A percentile compares a stretch with the other conserved stretches of the same genome.
Conservation (phyloP, 2,329 filamentous ascomycete genomes). For the Aureobasidium zeae region DNA sequence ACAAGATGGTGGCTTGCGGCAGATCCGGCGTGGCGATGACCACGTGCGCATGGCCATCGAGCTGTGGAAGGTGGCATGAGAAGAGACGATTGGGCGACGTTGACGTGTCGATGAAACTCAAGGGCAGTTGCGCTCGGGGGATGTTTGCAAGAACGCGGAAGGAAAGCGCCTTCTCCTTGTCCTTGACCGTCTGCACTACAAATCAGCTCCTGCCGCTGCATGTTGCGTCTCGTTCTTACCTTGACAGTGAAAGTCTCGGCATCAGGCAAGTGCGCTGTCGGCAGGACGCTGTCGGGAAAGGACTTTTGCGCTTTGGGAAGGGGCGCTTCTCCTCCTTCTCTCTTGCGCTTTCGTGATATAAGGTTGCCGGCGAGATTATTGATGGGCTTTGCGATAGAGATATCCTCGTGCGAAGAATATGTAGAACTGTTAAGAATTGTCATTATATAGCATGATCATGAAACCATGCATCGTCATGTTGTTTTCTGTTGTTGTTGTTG, state of each 20-base stretch:
- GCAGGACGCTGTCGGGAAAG: background rate
- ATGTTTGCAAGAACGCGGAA: slow-evolving; percentile 38
- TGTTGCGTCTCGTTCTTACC: no score
- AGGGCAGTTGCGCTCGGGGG: slow-evolving; percentile 49
- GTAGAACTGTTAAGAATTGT: slow-evolving; percentile 7
- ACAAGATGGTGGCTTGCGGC: slow-evolving; percentile 43
- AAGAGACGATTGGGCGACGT: slow-evolving; percentile 47
- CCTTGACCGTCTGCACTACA: no score
- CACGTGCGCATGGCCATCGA: slow-evolving; percentile 51
- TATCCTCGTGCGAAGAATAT: background rate
- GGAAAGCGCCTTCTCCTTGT: slow-evolving; percentile 19
- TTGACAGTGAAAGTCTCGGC: no score
- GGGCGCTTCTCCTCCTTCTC: background rate
- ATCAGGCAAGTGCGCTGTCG: background rate
- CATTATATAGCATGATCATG: slow-evolving; percentile 6
- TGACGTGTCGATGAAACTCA: slow-evolving; percentile 53
- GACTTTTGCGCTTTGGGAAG: background rate
- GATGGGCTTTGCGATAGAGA: background rate
- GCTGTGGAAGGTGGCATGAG: slow-evolving; percentile 52
- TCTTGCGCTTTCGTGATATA: slow-evolving; percentile 14
- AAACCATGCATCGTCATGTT: background rate
- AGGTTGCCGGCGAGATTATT: background rate
- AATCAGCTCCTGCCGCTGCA: no score
- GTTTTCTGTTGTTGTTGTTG: no score
- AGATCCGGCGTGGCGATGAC: slow-evolving; percentile 53